Base-by-base conservation (phyloP, 768 basidiomycete genomes). In the Astraeus odoratus region DNA sequence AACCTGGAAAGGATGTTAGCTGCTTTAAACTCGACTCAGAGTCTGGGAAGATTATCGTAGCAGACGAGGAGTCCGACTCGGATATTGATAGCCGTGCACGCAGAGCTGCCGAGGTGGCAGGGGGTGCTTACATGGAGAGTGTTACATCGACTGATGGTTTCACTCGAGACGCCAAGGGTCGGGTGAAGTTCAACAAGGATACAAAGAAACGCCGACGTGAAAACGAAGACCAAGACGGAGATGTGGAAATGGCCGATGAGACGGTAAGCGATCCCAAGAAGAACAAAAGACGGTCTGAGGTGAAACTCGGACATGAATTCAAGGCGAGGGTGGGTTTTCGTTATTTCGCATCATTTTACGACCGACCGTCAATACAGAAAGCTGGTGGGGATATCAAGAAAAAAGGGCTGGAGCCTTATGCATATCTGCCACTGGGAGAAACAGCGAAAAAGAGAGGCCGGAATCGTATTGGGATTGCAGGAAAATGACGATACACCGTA, bases 311-410 rank as follows among this genome's bases (percentile, higher is more conserved):
- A 10, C 80, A 80, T 12, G 93, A 98, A 63, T 98, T 96, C 74
- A 94, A 86, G 63, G 90, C 96, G 24, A 98, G 93, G 81, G 94
- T 91, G 53, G 45, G 80, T 65, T 7, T 8, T 49, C 18, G 16
- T 5, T 25, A 33, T 5, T 36, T 31, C 44, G 48, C 15, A 16
- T 12, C 18, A 8, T 39, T 24, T 27, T 38, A 35, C 48, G 12
- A 42, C 56, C 43, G 38, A 53, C 37, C 44, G 5, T n/a, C 18
- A 31, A 33, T 51, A 43, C 64, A 98, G 95, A 88, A 82, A 70
- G 96, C 94, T 19, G 89, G 88, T 25, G 96, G 96, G 7, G 96
- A 98, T 60, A 72, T 96, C 62, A 94, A 91, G 66, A 87, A 80
- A 61, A 77, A 79, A 33, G 84, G 85, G 13, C 64, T 90, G 43